These are phyloP conservation scores for Leishmania amazonensis DNA, from an alignment of 208 protist genomes.

Conservation along the genomic window DNA sequence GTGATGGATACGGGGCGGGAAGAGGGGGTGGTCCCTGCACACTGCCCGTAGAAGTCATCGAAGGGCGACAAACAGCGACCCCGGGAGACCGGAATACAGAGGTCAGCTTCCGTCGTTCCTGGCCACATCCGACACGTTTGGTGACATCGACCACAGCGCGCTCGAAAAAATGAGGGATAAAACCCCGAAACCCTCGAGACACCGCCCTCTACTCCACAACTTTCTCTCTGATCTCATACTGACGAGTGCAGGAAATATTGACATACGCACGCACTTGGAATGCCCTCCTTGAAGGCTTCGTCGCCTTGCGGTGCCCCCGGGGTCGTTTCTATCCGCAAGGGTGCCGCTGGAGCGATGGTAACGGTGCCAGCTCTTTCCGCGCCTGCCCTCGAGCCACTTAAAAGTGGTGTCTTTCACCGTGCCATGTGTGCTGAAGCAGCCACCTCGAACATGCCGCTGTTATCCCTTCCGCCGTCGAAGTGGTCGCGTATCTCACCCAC, in stretches of 20 bases:
- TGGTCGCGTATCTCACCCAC: constrained; percentile 1
- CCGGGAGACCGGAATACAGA: not conserved
- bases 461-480: constrained; percentile 4
- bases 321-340: not conserved
- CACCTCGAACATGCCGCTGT: not conserved
- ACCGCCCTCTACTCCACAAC: too few relatives aligned
- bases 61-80: not conserved
- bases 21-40: too few relatives aligned
- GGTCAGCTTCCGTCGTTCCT: not conserved
- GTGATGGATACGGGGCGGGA: not conserved
- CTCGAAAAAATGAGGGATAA: not conserved
- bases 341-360: too few relatives aligned
- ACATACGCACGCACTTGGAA: not conserved
- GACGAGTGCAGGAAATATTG: not conserved
- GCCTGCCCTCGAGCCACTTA: not conserved
- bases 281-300: not conserved
- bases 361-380: not conserved
- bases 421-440: not conserved
- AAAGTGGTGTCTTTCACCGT: not conserved
- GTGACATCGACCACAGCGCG: not conserved
- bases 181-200: not conserved
- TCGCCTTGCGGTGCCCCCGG: not conserved
- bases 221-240: not conserved
- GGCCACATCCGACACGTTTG: not conserved
- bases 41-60: too few relatives aligned